These are phyloP conservation scores for Penicillium herquei DNA, from an alignment of 495 filamentous ascomycete genomes.

Conservation along the genomic window DNA sequence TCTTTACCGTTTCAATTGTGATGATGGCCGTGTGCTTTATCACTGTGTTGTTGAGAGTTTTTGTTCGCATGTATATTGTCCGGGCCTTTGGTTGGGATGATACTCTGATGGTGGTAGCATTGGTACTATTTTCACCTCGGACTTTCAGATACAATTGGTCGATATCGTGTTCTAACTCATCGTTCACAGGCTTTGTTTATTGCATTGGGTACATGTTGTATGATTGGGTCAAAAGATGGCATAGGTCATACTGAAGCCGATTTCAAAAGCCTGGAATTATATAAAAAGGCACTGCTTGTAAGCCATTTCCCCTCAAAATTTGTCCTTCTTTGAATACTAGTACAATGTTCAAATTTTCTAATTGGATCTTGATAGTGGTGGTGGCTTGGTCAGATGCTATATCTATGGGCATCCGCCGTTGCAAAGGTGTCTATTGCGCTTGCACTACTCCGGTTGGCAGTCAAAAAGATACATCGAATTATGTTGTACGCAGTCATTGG, in stretches of 20 bases:
- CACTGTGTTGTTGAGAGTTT: constrained; percentile 20
- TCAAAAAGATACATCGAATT: constrained; percentile 21
- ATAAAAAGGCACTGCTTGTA: constrained; percentile 18
- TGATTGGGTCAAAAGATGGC: constrained; percentile 13
- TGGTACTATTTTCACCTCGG: constrained; percentile 11
- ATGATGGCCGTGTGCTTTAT: constrained; percentile 1
- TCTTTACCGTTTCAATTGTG: neutral
- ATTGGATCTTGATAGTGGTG: constrained; percentile 6
- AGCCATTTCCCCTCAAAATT: neutral
- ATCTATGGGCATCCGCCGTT: constrained; percentile 33
- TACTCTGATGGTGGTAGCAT: constrained; percentile 21
- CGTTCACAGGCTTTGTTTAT: constrained; percentile 10
- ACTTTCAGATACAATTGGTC: neutral
- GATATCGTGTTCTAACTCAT: too few relatives aligned
- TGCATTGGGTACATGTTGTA: constrained; percentile 10
- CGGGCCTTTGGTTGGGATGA: constrained; percentile 32
- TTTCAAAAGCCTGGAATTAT: constrained; percentile 7
- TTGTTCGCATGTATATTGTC: constrained; percentile 25
- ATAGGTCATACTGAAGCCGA: constrained; percentile 16
- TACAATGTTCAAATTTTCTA: neutral
- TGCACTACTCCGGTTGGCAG: constrained; percentile 41
- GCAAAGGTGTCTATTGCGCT: constrained; percentile 42
- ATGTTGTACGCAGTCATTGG: constrained; percentile 34
- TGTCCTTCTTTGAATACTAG: too few relatives aligned
- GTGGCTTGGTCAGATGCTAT: constrained; percentile 35